phyloP scores from a whole-genome alignment of 129 eudicot genomes.

The Pittosporum tobira region DNA sequence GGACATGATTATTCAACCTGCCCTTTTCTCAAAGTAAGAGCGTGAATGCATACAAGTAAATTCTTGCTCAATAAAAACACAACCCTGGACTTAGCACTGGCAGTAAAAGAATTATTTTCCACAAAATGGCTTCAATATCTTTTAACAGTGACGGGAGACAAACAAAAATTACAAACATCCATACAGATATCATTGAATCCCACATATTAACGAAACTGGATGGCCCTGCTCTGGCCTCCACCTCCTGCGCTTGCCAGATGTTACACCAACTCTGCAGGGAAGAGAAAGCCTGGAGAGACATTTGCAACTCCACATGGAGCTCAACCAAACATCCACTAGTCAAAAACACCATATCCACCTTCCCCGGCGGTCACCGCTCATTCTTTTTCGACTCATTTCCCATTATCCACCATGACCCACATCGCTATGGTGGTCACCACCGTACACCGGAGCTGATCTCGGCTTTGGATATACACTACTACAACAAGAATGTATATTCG shows the following conservation, averaged over 20 bases:
- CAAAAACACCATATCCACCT: slow-evolving; percentile 24
- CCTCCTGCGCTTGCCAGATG: slow-evolving; percentile 26
- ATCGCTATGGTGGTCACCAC: background rate
- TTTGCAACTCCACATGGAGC: slow-evolving; percentile 43
- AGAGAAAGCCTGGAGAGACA: slow-evolving; percentile 28
- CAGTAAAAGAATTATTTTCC: too few species aligned
- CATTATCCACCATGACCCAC: slow-evolving; percentile 5
- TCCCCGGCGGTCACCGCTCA: slow-evolving; percentile 43
- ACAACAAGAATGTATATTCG: slow-evolving; percentile 15
- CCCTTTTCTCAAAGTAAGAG: too few species aligned
- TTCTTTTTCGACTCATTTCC: slow-evolving; percentile 44
- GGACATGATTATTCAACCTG: too few species aligned
- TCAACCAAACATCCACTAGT: slow-evolving; percentile 34
- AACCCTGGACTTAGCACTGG: too few species aligned
- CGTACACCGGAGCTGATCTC: slow-evolving; percentile 15
- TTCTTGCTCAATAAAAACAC: too few species aligned
- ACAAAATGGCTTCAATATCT: too few species aligned
- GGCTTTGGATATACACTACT: slow-evolving; percentile 28
- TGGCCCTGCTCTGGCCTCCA: slow-evolving; percentile 38
- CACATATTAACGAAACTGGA: slow-evolving; percentile 48
- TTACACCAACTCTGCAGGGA: slow-evolving; percentile 25
- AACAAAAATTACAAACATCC: slow-evolving; percentile 27
- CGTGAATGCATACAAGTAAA: too few species aligned
- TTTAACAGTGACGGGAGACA: too few species aligned
- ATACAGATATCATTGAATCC: slow-evolving; percentile 29